These are phyloP conservation scores for Penicillium sp. DNA, from an alignment of 2,329 filamentous ascomycete genomes.

Conservation along the genomic window DNA sequence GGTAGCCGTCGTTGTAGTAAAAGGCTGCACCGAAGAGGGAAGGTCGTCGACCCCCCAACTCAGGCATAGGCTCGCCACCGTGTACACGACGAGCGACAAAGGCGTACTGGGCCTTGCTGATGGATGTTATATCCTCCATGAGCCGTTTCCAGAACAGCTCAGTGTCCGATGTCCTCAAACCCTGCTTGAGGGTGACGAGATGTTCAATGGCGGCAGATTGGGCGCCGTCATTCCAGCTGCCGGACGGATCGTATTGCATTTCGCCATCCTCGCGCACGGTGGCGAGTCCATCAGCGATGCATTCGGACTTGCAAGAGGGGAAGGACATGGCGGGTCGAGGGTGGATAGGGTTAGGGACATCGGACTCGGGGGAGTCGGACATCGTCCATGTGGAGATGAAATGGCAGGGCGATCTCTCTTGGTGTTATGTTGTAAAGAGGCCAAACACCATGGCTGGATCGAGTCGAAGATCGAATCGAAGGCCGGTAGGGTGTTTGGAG, in stretches of 20 bases:
- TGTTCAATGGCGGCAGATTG: constrained; percentile 67
- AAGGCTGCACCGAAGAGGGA: constrained; percentile 69
- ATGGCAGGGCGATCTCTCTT: neutral
- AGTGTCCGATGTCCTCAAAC: constrained; percentile 56
- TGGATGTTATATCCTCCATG: constrained; percentile 66
- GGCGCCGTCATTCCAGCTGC: constrained; percentile 46
- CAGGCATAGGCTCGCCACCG: constrained; percentile 64
- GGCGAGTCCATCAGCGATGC: constrained; percentile 27
- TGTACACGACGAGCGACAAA: constrained; percentile 70
- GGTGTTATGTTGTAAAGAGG: constrained; percentile 1
- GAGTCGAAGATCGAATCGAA: constrained; percentile 6
- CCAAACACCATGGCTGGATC: constrained; percentile 31
- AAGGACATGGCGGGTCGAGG: constrained; percentile 32
- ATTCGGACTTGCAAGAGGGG: constrained; percentile 37
- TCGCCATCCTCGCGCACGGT: constrained; percentile 29
- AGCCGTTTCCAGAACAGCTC: constrained; percentile 68
- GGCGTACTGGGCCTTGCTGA: constrained; percentile 68
- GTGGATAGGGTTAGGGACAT: constrained; percentile 33
- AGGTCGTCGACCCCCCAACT: constrained; percentile 63
- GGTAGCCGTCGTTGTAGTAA: constrained; percentile 66
- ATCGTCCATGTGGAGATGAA: constrained; percentile 35
- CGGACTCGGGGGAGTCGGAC: constrained; percentile 38
- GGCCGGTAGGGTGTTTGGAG: constrained; percentile 7
- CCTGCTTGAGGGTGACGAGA: constrained; percentile 63
- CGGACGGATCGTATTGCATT: constrained; percentile 27